Base-by-base conservation (phyloP, 345 rosid genomes). In the Brassica rapa region DNA sequence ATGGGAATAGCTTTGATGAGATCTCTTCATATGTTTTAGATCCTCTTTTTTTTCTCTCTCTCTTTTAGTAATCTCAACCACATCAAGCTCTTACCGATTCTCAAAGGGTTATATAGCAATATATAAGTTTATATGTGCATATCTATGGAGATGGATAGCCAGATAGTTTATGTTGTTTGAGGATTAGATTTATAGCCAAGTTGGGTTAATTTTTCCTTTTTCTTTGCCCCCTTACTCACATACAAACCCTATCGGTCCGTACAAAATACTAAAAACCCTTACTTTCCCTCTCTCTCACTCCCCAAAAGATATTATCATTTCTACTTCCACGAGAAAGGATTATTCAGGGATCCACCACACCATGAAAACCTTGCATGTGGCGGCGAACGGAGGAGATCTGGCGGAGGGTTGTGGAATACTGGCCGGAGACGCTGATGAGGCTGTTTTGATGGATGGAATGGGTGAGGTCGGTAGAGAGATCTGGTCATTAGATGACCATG, bases 401-500 rank as follows among this genome's bases (percentile, higher is more conserved):
- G 63, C 72, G 30, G 72, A 74, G 15, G 71, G 23, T 56, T 70
- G 79, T 46, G 77, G 83, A 56, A 29, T 74, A 80, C 76, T 80
- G 59, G 80, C 59, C 2, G 83, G 83, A 69, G 70, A 71, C 29
- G 15, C 16, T 8, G 68, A 57, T 64, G 81, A 75, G 9, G 65
- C 57, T 11, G 35, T 60, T 61, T 73, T 74, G 33, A 85, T 86
- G 66, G 85, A 78, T 24, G 79, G 72, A 35, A 76, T 78, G 72
- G 82, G 39, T 65, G 82, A 70, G 10, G 82, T 72, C 5, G 86
- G 79, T 14, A 72, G 82, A 53, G 91, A 83, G 87, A 88, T 88
- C 84, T 87, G 91, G 95, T 70, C 21, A 19, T 19, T 85, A 21
- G 83, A 84, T 19, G 55, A 77, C 62, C 86, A 79, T 29, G 80